phyloP scores from a whole-genome alignment of 345 rosid genomes.

The Aethionema arabicum region DNA sequence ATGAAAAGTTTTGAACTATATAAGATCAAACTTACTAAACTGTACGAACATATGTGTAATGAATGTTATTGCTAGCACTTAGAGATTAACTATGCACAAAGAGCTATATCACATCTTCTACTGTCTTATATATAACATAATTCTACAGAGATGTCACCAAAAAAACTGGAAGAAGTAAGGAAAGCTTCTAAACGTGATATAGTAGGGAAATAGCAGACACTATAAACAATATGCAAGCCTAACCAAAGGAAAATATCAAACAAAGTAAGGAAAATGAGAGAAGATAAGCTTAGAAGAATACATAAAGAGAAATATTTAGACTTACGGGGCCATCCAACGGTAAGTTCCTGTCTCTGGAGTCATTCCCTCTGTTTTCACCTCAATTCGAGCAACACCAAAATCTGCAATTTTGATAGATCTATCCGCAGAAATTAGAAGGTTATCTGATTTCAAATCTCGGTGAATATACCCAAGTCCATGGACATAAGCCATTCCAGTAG shows the following conservation, averaged over 20 bases:
- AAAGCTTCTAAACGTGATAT: not conserved
- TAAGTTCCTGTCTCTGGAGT: slow-evolving; percentile 63
- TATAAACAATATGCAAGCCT: not conserved
- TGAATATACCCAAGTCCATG: slow-evolving; percentile 54
- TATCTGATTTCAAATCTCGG: slow-evolving; percentile 55
- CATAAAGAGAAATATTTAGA: slow-evolving; percentile 8
- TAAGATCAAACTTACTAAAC: not conserved
- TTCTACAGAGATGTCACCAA: not conserved
- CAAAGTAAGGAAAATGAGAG: not conserved
- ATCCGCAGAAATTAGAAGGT: slow-evolving; percentile 50
- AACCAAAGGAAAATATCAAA: not conserved
- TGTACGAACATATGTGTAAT: not conserved
- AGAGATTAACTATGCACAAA: not conserved
- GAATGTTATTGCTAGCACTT: not conserved
- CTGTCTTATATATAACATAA: no score
- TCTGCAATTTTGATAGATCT: slow-evolving; percentile 55
- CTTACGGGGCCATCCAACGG: slow-evolving; percentile 69
- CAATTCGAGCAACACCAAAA: slow-evolving; percentile 56
- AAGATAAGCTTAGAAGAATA: not conserved
- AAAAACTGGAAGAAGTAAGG: not conserved
- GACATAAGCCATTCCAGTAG: slow-evolving; percentile 53
- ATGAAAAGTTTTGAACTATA: not conserved
- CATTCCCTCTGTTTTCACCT: slow-evolving; percentile 58
- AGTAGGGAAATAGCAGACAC: not conserved
- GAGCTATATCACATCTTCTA: not conserved